Conservation (phyloP, 2,329 filamentous ascomycete species). For the Cordyceps cateniannulata region DNA sequence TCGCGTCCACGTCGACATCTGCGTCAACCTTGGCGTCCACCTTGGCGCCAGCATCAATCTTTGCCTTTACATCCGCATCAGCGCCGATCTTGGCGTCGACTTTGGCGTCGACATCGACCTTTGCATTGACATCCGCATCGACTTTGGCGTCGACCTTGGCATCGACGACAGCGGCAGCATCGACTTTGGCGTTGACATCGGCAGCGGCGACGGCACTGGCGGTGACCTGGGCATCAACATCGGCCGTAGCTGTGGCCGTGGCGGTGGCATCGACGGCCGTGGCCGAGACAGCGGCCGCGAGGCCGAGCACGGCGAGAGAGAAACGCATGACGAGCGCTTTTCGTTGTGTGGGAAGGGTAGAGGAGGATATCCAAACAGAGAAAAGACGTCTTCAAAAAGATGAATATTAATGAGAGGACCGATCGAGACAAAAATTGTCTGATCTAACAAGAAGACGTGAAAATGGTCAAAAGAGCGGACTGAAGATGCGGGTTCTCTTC, state of each 20-base stretch:
- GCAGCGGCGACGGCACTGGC: background rate
- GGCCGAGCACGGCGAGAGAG: constrained; percentile 6
- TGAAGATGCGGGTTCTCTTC: background rate
- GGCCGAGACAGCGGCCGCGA: constrained; percentile 9
- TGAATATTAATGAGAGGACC: background rate
- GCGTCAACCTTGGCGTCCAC: background rate
- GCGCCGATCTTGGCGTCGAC: background rate
- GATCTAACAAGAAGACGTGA: background rate
- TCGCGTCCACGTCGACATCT: background rate
- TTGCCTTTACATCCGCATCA: background rate
- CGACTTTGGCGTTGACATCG: background rate
- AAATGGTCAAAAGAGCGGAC: background rate
- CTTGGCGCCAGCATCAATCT: background rate
- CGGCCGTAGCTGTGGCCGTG: background rate
- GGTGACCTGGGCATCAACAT: background rate
- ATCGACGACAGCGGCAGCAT: background rate
- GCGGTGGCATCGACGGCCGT: background rate
- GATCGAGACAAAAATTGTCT: constrained; percentile 4
- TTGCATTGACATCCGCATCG: no score
- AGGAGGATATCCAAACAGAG: background rate
- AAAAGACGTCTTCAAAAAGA: background rate
- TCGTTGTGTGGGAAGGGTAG: background rate
- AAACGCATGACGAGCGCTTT: constrained; percentile 1
- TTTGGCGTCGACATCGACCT: background rate
- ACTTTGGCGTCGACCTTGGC: background rate